A percentile compares a stretch with the other conserved stretches of the same genome.
These are phyloP conservation scores for Hymenoscyphus infarciens DNA, from an alignment of 2,329 filamentous ascomycete genomes.

Conservation along the genomic window DNA sequence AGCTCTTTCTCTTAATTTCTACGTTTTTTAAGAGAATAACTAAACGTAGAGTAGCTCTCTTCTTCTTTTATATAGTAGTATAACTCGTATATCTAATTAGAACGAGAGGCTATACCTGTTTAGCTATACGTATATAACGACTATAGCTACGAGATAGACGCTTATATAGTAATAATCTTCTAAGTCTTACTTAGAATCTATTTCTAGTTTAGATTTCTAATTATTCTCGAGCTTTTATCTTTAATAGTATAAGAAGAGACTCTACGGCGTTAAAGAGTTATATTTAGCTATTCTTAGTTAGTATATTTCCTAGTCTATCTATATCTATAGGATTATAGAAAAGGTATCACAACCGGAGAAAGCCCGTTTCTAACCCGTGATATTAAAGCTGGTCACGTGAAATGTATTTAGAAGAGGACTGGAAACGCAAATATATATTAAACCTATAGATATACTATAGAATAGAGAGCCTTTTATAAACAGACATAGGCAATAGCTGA, in stretches of 20 bases:
- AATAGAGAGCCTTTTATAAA: neutral
- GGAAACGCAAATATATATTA: too few species aligned
- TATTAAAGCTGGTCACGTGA: neutral
- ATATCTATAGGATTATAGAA: neutral
- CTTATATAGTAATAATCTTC: neutral
- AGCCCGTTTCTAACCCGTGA: neutral
- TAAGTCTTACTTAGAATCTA: neutral
- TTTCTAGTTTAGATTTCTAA: neutral
- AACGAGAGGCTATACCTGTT: neutral
- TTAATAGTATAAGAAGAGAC: neutral
- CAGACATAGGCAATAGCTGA: neutral
- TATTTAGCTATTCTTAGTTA: neutral
- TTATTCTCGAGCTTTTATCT: neutral
- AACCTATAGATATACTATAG: neutral
- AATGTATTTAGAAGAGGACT: neutral
- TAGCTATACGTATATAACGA: neutral
- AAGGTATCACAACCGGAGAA: neutral
- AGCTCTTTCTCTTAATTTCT: too few species aligned
- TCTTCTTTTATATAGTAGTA: neutral
- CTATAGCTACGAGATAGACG: neutral
- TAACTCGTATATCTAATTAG: neutral
- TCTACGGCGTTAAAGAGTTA: neutral
- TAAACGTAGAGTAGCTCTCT: neutral
- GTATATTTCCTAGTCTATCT: too few species aligned
- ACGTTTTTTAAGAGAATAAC: too few species aligned